Conservation (phyloP, 2,329 filamentous ascomycete species). For the Colletotrichum caudatum region DNA sequence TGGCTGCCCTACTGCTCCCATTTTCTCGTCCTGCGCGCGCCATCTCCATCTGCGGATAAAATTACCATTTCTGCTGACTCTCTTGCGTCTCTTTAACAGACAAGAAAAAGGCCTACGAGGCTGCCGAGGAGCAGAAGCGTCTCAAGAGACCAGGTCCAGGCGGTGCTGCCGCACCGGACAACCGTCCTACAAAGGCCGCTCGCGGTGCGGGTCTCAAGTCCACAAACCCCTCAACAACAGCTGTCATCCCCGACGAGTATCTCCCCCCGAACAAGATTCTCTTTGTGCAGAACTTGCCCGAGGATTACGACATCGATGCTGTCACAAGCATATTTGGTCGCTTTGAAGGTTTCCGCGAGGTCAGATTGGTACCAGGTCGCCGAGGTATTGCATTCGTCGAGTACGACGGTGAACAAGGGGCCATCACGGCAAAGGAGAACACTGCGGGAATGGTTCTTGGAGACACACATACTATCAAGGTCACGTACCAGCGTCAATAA, state of each 20-base stretch:
- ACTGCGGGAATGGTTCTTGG: conserved; percentile 86
- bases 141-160: conserved; percentile 70
- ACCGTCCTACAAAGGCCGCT: conserved; percentile 76
- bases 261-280: conserved; percentile 97
- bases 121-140: conserved; percentile 81
- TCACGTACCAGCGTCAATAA: conserved; percentile 94
- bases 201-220: conserved; percentile 82
- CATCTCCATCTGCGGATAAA: background rate
- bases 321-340: conserved; percentile 85
- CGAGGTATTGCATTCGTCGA: conserved; percentile 95
- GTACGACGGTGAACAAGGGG: conserved; percentile 90
- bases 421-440: conserved; percentile 93
- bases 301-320: conserved; percentile 84
- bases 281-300: conserved; percentile 92
- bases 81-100: conserved; percentile 53
- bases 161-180: conserved; percentile 59
- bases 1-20: background rate
- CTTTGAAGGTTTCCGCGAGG: conserved; percentile 95
- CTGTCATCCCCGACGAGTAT: conserved; percentile 96
- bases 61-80: conserved; percentile 16
- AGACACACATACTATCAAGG: conserved; percentile 81
- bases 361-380: conserved; percentile 86
- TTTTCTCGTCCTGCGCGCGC: background rate
- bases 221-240: conserved; percentile 73
- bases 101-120: conserved; percentile 85